Conservation (phyloP, 495 filamentous ascomycete genomes). For the Aspergillus incahuasiensis region DNA sequence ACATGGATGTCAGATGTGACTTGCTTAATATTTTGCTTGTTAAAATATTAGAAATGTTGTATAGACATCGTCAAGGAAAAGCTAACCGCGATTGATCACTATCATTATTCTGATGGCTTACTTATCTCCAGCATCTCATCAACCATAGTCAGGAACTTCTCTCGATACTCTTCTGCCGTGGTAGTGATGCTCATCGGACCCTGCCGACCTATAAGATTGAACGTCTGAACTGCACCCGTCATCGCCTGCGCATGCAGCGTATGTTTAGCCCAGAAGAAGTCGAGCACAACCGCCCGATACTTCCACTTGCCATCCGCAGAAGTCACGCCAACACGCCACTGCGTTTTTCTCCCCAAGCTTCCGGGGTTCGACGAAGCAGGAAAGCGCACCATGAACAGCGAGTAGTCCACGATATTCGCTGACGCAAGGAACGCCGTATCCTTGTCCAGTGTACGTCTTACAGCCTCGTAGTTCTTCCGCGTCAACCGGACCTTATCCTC, state of each 20-base stretch:
- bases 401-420: conserved; percentile 65
- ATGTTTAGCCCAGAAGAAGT: conserved; percentile 72
- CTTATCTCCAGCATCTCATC: conserved; percentile 49
- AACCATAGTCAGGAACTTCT: conserved; percentile 61
- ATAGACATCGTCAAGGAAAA: conserved; percentile 4
- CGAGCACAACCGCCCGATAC: conserved; percentile 58
- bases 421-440: conserved; percentile 58
- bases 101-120: neutral
- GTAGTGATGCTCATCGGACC: conserved; percentile 71
- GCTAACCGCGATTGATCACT: neutral
- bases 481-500: conserved; percentile 57
- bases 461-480: conserved; percentile 42
- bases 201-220: conserved; percentile 51
- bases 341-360: conserved; percentile 24
- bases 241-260: conserved; percentile 56
- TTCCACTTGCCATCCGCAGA: conserved; percentile 59
- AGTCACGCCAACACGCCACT: conserved; percentile 53
- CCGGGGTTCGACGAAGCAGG: conserved; percentile 34
- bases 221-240: conserved; percentile 56
- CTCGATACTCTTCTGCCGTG: conserved; percentile 58
- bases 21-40: neutral
- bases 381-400: conserved; percentile 59
- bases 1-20: neutral
- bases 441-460: conserved; percentile 44
- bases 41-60: neutral